Conservation (phyloP, 345 rosid species). For the Melastoma malabathricum region DNA sequence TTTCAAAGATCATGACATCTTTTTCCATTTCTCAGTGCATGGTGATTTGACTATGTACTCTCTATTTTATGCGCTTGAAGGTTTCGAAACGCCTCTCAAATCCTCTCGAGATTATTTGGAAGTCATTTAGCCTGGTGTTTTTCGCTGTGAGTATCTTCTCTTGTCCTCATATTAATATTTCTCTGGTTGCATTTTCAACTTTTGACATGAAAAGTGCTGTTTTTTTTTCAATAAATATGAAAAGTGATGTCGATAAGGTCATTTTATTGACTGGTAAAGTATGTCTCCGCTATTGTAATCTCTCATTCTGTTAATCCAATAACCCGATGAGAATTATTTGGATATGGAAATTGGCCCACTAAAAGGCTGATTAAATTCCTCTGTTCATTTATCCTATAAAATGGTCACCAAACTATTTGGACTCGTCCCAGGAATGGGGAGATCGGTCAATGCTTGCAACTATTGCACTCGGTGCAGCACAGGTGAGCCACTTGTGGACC, state of each 20-base stretch:
- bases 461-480: constrained; percentile 93
- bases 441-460: constrained; percentile 99
- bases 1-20: no score
- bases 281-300: no score
- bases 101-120: constrained; percentile 82
- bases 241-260: no score
- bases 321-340: neutral
- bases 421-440: constrained; percentile 81
- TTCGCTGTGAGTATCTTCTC: constrained; percentile 64
- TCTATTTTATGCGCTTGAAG: constrained; percentile 10
- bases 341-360: neutral
- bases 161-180: neutral
- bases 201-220: no score
- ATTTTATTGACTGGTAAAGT: no score
- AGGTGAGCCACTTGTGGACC: constrained; percentile 28
- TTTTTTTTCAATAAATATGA: no score
- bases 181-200: neutral
- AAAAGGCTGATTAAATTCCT: no score
- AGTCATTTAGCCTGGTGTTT: constrained; percentile 92
- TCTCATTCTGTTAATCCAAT: neutral
- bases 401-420: neutral
- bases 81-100: constrained; percentile 65
- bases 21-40: no score
- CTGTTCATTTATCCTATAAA: neutral
- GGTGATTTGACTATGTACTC: no score